A percentile compares a stretch with the other conserved stretches of the same genome.
Conservation (phyloP, 2,329 filamentous ascomycete species). For the Cordyceps sp. region DNA sequence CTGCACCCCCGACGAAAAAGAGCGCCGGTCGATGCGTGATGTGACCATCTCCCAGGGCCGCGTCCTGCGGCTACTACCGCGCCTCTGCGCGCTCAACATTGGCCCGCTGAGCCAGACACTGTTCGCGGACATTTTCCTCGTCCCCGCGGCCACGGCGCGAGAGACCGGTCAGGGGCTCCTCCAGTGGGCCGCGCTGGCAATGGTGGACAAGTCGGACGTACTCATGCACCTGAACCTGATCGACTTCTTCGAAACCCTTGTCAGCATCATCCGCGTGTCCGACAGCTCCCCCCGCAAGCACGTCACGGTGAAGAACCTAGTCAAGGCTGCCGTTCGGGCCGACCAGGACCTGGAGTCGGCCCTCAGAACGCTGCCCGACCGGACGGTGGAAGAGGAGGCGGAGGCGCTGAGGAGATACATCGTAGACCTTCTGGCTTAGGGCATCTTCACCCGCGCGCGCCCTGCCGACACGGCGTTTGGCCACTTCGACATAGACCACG, state of each 20-base stretch:
- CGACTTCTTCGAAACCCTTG: slow-evolving; percentile 35
- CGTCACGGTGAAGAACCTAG: slow-evolving; percentile 18
- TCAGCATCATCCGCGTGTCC: slow-evolving; percentile 28
- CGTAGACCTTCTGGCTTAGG: slow-evolving; percentile 18
- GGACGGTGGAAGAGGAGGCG: slow-evolving; percentile 33
- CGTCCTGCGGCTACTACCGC: slow-evolving; percentile 32
- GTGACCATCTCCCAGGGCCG: slow-evolving; percentile 34
- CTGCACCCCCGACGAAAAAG: slow-evolving; percentile 11
- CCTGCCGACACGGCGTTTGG: too few relatives aligned
- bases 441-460: too few relatives aligned
- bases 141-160: slow-evolving; percentile 6
- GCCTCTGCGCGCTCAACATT: slow-evolving; percentile 30
- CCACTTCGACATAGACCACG: too few relatives aligned
- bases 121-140: too few relatives aligned
- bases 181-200: slow-evolving; percentile 31
- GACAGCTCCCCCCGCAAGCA: slow-evolving; percentile 18
- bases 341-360: slow-evolving; percentile 22
- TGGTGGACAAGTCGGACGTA: slow-evolving; percentile 31
- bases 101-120: slow-evolving; percentile 20
- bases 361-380: slow-evolving; percentile 25
- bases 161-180: slow-evolving; percentile 22
- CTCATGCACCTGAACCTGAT: slow-evolving; percentile 33
- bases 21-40: slow-evolving; percentile 17
- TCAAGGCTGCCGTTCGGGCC: slow-evolving; percentile 21
- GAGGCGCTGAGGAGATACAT: slow-evolving; percentile 29